These are phyloP conservation scores for Artemisia tridentata DNA, from an alignment of 129 eudicot species.

Conservation along the genomic window DNA sequence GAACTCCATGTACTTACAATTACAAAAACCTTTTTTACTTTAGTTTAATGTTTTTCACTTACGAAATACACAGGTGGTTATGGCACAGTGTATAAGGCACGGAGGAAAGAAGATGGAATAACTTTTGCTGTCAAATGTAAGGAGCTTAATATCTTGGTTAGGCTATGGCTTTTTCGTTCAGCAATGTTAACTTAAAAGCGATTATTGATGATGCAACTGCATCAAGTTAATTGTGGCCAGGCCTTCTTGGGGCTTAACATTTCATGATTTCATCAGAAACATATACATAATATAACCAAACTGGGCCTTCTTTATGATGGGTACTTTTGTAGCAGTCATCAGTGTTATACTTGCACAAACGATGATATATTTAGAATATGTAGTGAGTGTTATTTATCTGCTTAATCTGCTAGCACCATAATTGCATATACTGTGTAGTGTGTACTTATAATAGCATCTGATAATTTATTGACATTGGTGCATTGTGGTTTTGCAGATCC, in stretches of 20 bases:
- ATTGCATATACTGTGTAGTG: background rate
- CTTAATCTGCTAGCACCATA: constrained; percentile 16
- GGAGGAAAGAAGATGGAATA: constrained; percentile 76
- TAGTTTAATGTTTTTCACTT: background rate
- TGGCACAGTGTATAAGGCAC: constrained; percentile 90
- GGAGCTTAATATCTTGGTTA: constrained; percentile 27
- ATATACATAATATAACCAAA: constrained; percentile 7
- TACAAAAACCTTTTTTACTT: background rate
- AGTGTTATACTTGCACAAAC: background rate
- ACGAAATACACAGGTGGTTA: constrained; percentile 76
- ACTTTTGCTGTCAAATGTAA: constrained; percentile 92
- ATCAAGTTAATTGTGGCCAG: background rate
- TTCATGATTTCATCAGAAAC: constrained; percentile 10
- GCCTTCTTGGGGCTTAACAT: constrained; percentile 2
- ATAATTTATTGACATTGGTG: constrained; percentile 17
- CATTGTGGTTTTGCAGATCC: constrained; percentile 66
- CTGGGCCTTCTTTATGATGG: constrained; percentile 6
- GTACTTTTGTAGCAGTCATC: background rate
- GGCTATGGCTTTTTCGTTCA: constrained; percentile 4
- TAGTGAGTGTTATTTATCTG: background rate
- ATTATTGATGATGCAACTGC: constrained; percentile 7
- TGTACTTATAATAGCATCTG: constrained; percentile 16
- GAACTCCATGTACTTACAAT: background rate
- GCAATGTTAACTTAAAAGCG: background rate
- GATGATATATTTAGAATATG: too few species aligned